A percentile compares a stretch with the other conserved stretches of the same genome.
Conservation (phyloP, 2,329 filamentous ascomycete species). For the Aspergillus sp. region DNA sequence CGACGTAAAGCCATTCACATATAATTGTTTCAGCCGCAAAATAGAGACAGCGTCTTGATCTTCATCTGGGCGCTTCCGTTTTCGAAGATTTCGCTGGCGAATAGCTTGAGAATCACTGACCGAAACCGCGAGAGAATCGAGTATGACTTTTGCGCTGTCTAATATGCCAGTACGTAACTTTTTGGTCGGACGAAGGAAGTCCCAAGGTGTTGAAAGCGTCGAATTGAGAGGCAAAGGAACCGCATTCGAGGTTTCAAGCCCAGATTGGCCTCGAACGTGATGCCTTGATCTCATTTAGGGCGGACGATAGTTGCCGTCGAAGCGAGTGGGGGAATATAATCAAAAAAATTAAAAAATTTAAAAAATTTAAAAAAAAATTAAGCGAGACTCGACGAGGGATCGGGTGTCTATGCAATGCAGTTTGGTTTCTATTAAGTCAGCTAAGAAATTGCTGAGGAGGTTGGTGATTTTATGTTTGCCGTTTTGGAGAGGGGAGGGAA, state of each 20-base stretch:
- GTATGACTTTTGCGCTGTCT: constrained; percentile 72
- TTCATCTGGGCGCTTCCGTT: constrained; percentile 68
- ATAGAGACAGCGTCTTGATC: constrained; percentile 47
- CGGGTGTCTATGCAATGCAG: background rate
- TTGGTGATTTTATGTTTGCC: background rate
- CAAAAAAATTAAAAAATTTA: background rate
- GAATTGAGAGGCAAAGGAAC: constrained; percentile 18
- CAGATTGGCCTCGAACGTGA: background rate
- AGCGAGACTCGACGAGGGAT: background rate
- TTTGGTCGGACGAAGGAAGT: constrained; percentile 72
- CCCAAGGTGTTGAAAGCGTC: constrained; percentile 63
- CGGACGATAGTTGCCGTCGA: background rate
- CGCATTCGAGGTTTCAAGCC: background rate
- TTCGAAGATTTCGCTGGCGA: constrained; percentile 67
- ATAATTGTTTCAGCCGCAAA: constrained; percentile 80
- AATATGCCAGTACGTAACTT: constrained; percentile 69
- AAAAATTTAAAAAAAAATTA: no score
- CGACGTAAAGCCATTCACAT: constrained; percentile 82
- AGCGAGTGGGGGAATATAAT: no score
- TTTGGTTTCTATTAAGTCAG: background rate
- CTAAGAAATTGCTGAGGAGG: background rate
- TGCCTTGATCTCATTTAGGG: background rate
- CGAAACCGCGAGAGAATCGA: constrained; percentile 74
- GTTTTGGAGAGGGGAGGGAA: background rate
- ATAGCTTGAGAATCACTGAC: constrained; percentile 71